phyloP scores from a whole-genome alignment of 2,329 filamentous ascomycete species.

The Calonectria honghensis region DNA sequence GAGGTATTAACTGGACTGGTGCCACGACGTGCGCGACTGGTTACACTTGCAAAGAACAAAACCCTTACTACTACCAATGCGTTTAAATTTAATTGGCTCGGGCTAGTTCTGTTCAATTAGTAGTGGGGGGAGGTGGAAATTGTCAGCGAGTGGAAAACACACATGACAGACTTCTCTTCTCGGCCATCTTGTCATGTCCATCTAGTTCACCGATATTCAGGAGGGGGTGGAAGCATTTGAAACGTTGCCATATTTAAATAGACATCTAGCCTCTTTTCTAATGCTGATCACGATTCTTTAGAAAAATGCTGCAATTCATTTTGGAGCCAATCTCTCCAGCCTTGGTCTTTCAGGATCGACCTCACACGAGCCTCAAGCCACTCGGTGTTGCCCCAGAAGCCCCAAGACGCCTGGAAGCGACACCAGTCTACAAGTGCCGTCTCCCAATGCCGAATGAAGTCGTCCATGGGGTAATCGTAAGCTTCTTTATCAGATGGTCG shows the following conservation, averaged over 20 bases:
- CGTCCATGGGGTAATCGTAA: slow-evolving; percentile 70
- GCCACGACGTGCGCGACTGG: slow-evolving; percentile 65
- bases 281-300: background rate
- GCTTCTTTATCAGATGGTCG: background rate
- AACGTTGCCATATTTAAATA: background rate
- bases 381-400: slow-evolving; percentile 76
- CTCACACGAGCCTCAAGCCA: slow-evolving; percentile 75
- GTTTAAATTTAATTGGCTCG: slow-evolving; percentile 31
- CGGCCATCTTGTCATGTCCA: background rate
- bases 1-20: slow-evolving; percentile 63
- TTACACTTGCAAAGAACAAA: slow-evolving; percentile 61
- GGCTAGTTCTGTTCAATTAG: background rate
- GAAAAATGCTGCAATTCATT: slow-evolving; percentile 40
- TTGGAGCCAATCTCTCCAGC: slow-evolving; percentile 68
- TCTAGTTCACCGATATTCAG: background rate
- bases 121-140: too few relatives aligned
- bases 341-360: slow-evolving; percentile 66
- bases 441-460: slow-evolving; percentile 78
- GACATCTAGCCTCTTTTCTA: background rate
- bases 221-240: background rate
- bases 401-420: slow-evolving; percentile 76
- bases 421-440: slow-evolving; percentile 81
- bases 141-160: too few relatives aligned
- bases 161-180: background rate
- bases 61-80: slow-evolving; percentile 64